Conservation (phyloP, 495 filamentous ascomycete species). For the Trichoderma erinaceum region DNA sequence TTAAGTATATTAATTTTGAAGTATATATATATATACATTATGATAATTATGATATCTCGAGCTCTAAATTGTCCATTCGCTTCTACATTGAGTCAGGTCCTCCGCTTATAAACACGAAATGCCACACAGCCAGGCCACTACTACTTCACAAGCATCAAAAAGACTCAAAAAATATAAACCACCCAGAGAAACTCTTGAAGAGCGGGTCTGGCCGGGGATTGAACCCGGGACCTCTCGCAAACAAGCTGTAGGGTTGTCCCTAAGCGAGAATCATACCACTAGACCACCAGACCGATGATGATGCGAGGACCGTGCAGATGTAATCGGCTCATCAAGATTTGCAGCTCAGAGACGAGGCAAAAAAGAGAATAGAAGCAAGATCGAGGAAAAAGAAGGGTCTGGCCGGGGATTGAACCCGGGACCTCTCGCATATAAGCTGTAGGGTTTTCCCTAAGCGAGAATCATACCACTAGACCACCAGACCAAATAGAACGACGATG, state of each 20-base stretch:
- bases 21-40: background rate
- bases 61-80: background rate
- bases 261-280: conserved; percentile 14
- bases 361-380: too few relatives aligned
- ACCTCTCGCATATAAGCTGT: conserved; percentile 5
- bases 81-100: background rate
- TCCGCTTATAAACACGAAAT: too few relatives aligned
- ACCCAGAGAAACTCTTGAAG: background rate
- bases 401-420: conserved; percentile 14
- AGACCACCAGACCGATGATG: conserved; percentile 12
- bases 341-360: too few relatives aligned
- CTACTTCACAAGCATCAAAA: background rate
- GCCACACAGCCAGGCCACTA: too few relatives aligned
- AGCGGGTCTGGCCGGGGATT: conserved; percentile 13
- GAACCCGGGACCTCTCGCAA: conserved; percentile 14
- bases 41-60: background rate
- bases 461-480: conserved; percentile 14
- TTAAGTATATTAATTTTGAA: background rate
- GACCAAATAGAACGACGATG: background rate
- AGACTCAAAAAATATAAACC: background rate
- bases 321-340: background rate
- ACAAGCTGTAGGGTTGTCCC: conserved; percentile 1
- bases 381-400: background rate
- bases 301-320: background rate
- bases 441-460: conserved; percentile 14